Evolutionary conservation across 1,284 basidiomycete genomes (phyloP).

Genomic region (Cronartium quercuum): DNA sequence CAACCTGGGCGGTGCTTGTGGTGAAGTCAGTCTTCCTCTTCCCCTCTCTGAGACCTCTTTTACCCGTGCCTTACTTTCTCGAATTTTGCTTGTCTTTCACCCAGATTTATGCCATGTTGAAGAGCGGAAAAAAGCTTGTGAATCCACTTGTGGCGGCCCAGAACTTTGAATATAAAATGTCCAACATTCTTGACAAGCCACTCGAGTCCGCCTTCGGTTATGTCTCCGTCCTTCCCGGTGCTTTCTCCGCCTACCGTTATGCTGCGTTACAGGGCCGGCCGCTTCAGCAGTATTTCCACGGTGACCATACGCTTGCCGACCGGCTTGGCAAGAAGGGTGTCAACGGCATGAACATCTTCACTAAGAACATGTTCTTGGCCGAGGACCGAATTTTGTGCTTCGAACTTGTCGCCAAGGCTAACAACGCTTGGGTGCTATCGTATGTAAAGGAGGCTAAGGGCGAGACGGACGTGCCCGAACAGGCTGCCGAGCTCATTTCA

Average conservation of each 20-base stretch:
- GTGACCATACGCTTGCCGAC: conserved; percentile 81
- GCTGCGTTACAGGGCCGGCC: conserved; percentile 85
- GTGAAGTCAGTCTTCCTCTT: conserved; percentile 59
- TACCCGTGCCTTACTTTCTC: background rate
- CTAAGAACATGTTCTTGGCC: conserved; percentile 61
- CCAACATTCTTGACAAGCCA: conserved; percentile 85
- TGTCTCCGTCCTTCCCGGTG: conserved; percentile 81
- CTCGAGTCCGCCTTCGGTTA: conserved; percentile 93
- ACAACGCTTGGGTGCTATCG: conserved; percentile 43
- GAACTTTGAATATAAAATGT: conserved; percentile 99
- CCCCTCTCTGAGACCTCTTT: background rate
- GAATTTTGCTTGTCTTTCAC: background rate
- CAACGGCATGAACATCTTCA: conserved; percentile 66
- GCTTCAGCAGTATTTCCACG: conserved; percentile 96
- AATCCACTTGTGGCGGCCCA: conserved; percentile 77
- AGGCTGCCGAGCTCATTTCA: conserved; percentile 81
- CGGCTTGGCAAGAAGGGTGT: conserved; percentile 88
- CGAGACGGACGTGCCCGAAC: conserved; percentile 77
- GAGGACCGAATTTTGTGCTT: conserved; percentile 94
- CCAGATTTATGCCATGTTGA: conserved; percentile 91
- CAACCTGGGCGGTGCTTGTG: conserved; percentile 86
- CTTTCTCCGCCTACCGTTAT: conserved; percentile 90
- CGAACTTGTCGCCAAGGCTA: conserved; percentile 85
- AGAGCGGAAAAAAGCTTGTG: conserved; percentile 80
- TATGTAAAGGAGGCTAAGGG: conserved; percentile 57